A percentile compares a stretch with the other conserved stretches of the same genome.
phyloP scores from a whole-genome alignment of 306 rosid species.

The Gastrolobium villosum region DNA sequence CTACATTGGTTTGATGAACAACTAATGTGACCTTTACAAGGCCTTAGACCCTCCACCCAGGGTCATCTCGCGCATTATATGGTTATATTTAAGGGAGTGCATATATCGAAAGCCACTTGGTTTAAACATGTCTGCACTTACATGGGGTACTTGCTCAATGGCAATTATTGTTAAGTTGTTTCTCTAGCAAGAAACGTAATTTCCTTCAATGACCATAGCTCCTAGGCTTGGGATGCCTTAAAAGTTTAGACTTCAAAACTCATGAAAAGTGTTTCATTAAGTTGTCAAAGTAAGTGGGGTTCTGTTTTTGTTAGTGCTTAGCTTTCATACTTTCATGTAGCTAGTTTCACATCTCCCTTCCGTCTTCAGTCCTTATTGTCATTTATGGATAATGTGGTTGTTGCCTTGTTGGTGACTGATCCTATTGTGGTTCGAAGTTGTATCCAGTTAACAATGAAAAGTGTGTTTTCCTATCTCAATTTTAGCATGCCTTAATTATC shows the following conservation, averaged over 20 bases:
- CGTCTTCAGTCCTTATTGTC: conserved; percentile 1
- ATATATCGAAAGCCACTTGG: conserved; percentile 44
- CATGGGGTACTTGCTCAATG: conserved; percentile 43
- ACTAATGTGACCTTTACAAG: no score
- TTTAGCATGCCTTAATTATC: conserved; percentile 39
- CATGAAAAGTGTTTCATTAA: neutral
- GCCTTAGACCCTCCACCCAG: no score
- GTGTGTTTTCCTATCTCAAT: conserved; percentile 31
- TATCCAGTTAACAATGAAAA: conserved; percentile 49
- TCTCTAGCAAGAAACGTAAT: conserved; percentile 33
- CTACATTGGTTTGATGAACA: no score
- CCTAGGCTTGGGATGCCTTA: conserved; percentile 17
- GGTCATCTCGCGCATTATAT: conserved; percentile 28
- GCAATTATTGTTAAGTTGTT: conserved; percentile 38
- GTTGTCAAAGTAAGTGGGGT: conserved; percentile 46
- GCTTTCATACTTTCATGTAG: neutral
- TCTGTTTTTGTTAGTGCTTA: conserved; percentile 48
- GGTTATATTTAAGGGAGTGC: conserved; percentile 45
- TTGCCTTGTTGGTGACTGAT: conserved; percentile 24
- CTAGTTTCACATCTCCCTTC: neutral
- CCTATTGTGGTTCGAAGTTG: conserved; percentile 44
- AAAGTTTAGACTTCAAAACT: conserved; percentile 9
- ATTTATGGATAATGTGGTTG: conserved; percentile 35
- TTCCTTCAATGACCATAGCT: conserved; percentile 20
- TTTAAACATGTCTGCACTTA: conserved; percentile 33